Base-by-base conservation (phyloP, 148 eudicot species). In the Chenopodium berlandieri region DNA sequence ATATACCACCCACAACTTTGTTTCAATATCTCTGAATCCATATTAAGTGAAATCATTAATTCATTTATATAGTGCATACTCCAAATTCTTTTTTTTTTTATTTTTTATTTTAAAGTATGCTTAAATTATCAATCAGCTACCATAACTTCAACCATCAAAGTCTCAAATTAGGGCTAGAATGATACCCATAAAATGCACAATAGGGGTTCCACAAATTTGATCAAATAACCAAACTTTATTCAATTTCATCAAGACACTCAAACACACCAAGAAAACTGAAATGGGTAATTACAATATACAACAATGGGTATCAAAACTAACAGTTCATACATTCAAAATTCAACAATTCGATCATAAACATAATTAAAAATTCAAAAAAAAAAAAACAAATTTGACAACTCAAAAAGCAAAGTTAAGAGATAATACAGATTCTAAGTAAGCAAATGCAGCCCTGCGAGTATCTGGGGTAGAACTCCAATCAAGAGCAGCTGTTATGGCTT, bases 401-500 rank as follows among this genome's bases (percentile, higher is more conserved):
- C 20, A 73, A 64, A 63, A 82, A 34, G 25, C 9, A 76, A 31
- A 73, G 22, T 34, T 48, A 63, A 48, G 63, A 80, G 50, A 50
- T 1, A 34, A 71, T 91, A 95, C 99, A 62, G 98, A 88, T 86
- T 96, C 94, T 78, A 96, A 82, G 89, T 78, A 94, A 23, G 90
- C 75, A 83, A 91, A 89, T 0, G 99, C 98, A 23, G 93, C 88
- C 1, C 89, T 91, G 25, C 98, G 91, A 86, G 90, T 83, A 84
- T 92, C 95, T 50, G 94, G 78, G 65, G 98, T 80, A 67, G 97
- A 91, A 40, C 81, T 89, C 97, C 98, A 94, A 80, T 92, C 95
- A 30, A 94, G 90, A 62, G 94, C 99, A 80, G 90, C 90, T 20
- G 78, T 79, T 52, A 96, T 96, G 75, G 99, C 98, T 82, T 87